A percentile compares a stretch with the other conserved stretches of the same genome.
Evolutionary conservation across 75 land plant species (phyloP).

Genomic region (Pseudotsuga menziesii): DNA sequence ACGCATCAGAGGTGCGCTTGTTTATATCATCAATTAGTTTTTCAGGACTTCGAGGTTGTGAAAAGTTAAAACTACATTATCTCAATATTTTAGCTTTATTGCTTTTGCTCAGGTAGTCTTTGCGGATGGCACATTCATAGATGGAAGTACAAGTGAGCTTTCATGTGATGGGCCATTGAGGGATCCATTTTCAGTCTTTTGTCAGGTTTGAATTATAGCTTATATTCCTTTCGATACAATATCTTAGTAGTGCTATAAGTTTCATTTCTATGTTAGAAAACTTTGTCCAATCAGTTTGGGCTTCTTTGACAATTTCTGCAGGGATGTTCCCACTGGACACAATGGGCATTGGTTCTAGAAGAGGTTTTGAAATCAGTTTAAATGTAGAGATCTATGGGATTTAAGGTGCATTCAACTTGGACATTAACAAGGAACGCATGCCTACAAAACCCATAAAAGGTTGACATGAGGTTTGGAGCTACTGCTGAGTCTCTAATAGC

Average conservation of each 20-base stretch:
- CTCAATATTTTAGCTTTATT: neutral
- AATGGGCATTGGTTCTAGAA: constrained; percentile 83
- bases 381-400: neutral
- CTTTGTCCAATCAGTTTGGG: neutral
- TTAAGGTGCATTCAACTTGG: too few species aligned
- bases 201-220: constrained; percentile 55
- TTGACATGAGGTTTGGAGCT: too few species aligned
- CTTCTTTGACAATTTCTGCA: constrained; percentile 17
- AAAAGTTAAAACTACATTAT: neutral
- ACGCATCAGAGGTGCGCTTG: constrained; percentile 74
- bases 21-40: constrained; percentile 1
- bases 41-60: neutral
- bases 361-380: constrained; percentile 62
- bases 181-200: constrained; percentile 78
- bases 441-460: too few species aligned
- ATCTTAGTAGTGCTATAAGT: neutral
- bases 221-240: constrained; percentile 7
- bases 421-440: too few species aligned
- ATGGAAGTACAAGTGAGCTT: constrained; percentile 97
- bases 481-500: too few species aligned
- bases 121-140: constrained; percentile 97
- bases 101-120: constrained; percentile 70
- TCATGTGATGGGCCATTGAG: constrained; percentile 99
- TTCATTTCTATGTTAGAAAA: neutral
- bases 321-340: constrained; percentile 97